Evolutionary conservation across 73 alveolate genomes (phyloP).

Genomic region (Tetrahymena elliotti): DNA sequence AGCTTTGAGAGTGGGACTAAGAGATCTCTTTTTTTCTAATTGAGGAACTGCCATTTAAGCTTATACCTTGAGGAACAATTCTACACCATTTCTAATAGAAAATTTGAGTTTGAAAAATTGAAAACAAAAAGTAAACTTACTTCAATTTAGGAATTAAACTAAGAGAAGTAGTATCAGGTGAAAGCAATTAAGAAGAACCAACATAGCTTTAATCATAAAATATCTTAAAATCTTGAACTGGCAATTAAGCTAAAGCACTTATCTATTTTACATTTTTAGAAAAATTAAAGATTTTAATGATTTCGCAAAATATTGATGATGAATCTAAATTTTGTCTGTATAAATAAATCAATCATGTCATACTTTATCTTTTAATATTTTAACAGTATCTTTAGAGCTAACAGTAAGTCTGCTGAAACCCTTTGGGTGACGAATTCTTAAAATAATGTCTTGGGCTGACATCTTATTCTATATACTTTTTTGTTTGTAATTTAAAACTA

Average conservation of each 20-base stretch:
- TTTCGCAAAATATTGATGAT: too few species aligned
- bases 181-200: not conserved
- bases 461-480: not conserved
- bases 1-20: slow-evolving; percentile 13
- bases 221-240: not conserved
- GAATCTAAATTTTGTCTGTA: too few species aligned
- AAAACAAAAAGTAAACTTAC: not conserved
- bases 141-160: not conserved
- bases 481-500: not conserved
- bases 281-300: not conserved
- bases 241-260: slow-evolving; percentile 1
- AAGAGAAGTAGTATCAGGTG: not conserved
- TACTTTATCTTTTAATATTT: slow-evolving; percentile 6
- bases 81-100: not conserved
- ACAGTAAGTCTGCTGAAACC: slow-evolving; percentile 28
- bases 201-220: not conserved
- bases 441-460: not conserved
- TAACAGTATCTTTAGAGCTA: not conserved
- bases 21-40: slow-evolving; percentile 7
- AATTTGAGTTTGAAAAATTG: not conserved
- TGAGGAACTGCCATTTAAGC: not conserved
- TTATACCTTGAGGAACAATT: not conserved
- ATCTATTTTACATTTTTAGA: not conserved
- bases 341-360: not conserved
- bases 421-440: not conserved